phyloP scores from a whole-genome alignment of 225 moss, liverwort and hornwort genomes.

The Pseudoscleropodium purum region DNA sequence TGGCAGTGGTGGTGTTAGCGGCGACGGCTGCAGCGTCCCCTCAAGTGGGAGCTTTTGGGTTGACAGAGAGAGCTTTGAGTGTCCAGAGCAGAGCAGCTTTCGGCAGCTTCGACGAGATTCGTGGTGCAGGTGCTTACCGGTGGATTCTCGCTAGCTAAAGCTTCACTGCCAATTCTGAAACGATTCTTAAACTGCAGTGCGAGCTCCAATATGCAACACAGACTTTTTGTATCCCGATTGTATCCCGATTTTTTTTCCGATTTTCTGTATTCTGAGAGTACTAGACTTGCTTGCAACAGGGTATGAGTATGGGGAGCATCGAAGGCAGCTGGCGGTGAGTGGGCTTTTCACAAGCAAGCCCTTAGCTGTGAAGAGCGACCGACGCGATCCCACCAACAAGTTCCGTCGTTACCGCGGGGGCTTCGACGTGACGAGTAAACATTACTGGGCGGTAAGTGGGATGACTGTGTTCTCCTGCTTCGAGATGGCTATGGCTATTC shows the following conservation, averaged over 20 bases:
- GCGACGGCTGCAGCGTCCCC: not conserved
- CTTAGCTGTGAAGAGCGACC: constrained; percentile 53
- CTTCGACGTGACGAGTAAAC: constrained; percentile 58
- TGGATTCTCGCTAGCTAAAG: not conserved
- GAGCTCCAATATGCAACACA: not conserved
- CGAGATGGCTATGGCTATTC: not conserved
- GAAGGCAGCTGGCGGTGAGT: constrained; percentile 2
- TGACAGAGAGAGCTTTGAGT: not conserved
- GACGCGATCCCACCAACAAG: constrained; percentile 52
- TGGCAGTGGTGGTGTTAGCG: not conserved
- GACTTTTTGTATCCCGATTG: not conserved
- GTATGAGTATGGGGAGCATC: not conserved
- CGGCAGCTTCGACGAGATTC: not conserved
- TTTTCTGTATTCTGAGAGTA: not conserved
- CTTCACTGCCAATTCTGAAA: not conserved
- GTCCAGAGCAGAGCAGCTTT: not conserved
- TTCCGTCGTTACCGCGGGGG: constrained; percentile 54
- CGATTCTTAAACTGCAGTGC: not conserved
- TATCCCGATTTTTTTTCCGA: not conserved
- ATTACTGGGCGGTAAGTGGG: constrained; percentile 68
- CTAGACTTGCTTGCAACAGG: not conserved
- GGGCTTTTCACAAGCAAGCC: constrained; percentile 12
- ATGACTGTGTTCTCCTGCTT: not conserved
- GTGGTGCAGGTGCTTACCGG: not conserved
- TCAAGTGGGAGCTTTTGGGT: not conserved